Evolutionary conservation across 2,329 filamentous ascomycete species (phyloP).

Genomic region (Penicillium sp.): DNA sequence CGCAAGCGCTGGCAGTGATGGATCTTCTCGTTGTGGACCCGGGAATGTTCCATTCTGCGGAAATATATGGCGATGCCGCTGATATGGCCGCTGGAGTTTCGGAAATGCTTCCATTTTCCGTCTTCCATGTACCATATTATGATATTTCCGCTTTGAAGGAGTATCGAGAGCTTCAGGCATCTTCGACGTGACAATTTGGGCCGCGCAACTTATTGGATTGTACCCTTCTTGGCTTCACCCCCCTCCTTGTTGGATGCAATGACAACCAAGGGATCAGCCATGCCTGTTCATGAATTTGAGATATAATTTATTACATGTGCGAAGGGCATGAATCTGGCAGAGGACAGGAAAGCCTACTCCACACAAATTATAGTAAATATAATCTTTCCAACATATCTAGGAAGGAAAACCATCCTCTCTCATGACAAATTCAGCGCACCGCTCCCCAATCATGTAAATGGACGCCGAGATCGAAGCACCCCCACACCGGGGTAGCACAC

Average conservation of each 20-base stretch:
- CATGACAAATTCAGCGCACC: not conserved
- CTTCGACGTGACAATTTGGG: not conserved
- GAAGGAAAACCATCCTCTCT: not conserved
- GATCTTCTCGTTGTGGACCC: not conserved
- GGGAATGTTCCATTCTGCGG: not conserved
- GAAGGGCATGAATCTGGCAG: no score
- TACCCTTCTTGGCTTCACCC: not conserved
- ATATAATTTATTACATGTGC: no score
- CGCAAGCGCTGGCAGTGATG: not conserved
- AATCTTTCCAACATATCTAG: not conserved
- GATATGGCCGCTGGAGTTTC: not conserved
- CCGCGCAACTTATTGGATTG: not conserved
- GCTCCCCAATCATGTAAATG: conserved; percentile 4
- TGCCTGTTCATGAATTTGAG: no score
- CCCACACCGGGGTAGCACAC: not conserved
- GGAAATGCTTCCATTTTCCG: not conserved
- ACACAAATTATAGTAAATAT: not conserved
- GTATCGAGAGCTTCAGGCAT: not conserved
- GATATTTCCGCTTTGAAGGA: not conserved
- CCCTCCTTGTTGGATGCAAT: no score
- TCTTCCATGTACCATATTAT: not conserved
- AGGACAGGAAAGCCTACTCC: no score
- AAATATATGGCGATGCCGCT: not conserved
- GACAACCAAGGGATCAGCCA: no score
- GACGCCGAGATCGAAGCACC: not conserved